Evolutionary conservation across 2,329 filamentous ascomycete genomes (phyloP), one percentile per base, ranked within the genome.

Genomic region (Catunica adiposa): DNA sequence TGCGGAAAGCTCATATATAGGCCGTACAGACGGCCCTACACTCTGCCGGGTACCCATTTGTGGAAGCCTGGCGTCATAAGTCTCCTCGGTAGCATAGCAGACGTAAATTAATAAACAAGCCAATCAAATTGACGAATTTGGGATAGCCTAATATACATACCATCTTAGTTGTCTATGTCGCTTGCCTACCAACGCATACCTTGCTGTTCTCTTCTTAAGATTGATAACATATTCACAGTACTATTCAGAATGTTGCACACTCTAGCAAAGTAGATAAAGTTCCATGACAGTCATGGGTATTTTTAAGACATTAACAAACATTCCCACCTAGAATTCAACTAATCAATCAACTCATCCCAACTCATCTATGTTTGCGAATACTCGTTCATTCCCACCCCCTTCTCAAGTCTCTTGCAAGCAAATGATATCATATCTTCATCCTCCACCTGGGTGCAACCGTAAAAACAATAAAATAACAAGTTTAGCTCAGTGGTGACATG

Each of bases 361-460:
- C 40, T 44, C 40, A 44, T 44, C 40, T 44, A 44, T 44, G n/a
- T 44, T 44, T 7, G 40, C 40, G 11, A 44, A 44, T 44, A 44
- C 9, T 48, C 22, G n/a, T 48, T 22, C 44, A 48, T 26, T 20
- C 15, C 44, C 9, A 15, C 15, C 23, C 11, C 22, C 17, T 8
- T 4, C 44, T n/a, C 22, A n/a, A 48, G 23, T 48, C 44, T 48
- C 44, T 48, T 26, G 44, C 23, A 48, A 25, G 44, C 44, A 52
- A 52, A 52, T 52, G 50, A 52, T 52, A 38, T 52, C 50, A 52
- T 52, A 52, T 52, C 50, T 25, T 48, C 44, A 48, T 48, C 44
- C 44, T 48, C 38, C 44, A 3, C 20, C 44, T 25, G 11, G 2
- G 17, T 23, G 22, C 44, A 48, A 48, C 22, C 44, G 22, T 48